phyloP scores from a whole-genome alignment of 345 rosid genomes.

The Sapria himalayana region DNA sequence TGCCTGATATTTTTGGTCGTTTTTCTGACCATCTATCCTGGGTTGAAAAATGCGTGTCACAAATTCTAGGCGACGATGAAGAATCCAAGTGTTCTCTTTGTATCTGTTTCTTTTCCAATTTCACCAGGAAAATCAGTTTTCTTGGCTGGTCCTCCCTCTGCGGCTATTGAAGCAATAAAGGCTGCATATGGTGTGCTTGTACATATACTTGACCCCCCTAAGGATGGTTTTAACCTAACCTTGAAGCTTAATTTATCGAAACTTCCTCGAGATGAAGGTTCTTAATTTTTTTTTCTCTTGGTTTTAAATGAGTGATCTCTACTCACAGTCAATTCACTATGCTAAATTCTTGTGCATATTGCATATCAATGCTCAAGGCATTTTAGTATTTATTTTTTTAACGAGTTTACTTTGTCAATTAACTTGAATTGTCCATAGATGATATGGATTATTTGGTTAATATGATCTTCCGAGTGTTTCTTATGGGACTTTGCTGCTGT shows the following conservation, averaged over 20 bases:
- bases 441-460: too few species aligned
- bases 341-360: background rate
- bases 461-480: too few species aligned
- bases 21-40: too few species aligned
- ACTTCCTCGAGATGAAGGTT: slow-evolving; percentile 86
- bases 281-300: too few species aligned
- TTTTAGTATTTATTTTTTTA: background rate
- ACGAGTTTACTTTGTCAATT: background rate
- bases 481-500: slow-evolving; percentile 7
- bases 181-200: slow-evolving; percentile 49
- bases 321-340: too few species aligned
- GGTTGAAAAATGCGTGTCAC: too few species aligned
- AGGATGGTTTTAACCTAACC: slow-evolving; percentile 90
- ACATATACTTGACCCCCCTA: slow-evolving; percentile 95
- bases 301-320: too few species aligned
- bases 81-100: slow-evolving; percentile 48
- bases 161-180: slow-evolving; percentile 92
- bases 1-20: too few species aligned
- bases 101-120: slow-evolving; percentile 69
- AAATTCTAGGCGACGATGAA: slow-evolving; percentile 56
- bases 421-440: background rate
- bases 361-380: background rate
- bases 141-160: slow-evolving; percentile 66
- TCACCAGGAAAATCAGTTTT: slow-evolving; percentile 75
- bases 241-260: slow-evolving; percentile 71